phyloP scores from a whole-genome alignment of 257 asterid genomes.

The Fraxinus excelsior region DNA sequence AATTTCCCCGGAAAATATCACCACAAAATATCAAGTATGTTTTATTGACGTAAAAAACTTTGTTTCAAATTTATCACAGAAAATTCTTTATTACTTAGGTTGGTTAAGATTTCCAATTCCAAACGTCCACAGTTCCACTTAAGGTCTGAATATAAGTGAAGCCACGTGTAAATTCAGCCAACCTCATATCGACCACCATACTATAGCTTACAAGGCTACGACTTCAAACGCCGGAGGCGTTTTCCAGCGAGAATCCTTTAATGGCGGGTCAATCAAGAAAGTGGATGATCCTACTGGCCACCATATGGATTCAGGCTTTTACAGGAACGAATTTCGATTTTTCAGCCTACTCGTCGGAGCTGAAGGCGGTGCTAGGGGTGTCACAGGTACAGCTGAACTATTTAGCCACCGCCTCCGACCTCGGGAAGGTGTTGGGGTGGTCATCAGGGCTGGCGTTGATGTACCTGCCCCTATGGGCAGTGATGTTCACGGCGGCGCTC shows the following conservation, averaged over 20 bases:
- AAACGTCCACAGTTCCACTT: no score
- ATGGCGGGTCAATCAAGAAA: constrained; percentile 69
- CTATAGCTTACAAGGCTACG: not conserved
- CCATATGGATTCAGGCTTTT: constrained; percentile 89
- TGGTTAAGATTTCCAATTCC: no score
- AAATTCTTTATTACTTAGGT: no score
- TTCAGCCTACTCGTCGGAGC: constrained; percentile 80
- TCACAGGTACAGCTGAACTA: constrained; percentile 88
- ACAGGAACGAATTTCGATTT: constrained; percentile 89
- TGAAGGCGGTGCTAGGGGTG: constrained; percentile 66
- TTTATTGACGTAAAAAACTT: no score
- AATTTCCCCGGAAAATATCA: no score
- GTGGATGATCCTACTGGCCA: constrained; percentile 83
- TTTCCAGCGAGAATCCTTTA: not conserved
- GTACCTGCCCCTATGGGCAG: constrained; percentile 70
- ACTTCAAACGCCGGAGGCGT: not conserved
- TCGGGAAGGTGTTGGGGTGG: constrained; percentile 89
- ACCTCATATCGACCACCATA: not conserved
- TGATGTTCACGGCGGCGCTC: constrained; percentile 68
- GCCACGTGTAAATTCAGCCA: constrained; percentile 4
- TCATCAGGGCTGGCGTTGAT: constrained; percentile 81
- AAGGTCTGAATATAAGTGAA: not conserved
- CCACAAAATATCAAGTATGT: not conserved
- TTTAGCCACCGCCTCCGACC: constrained; percentile 89
- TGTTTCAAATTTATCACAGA: not conserved